A percentile compares a stretch with the other conserved stretches of the same genome.
phyloP scores from a whole-genome alignment of 1,284 basidiomycete species.

The Cutaneotrichosporon cavernicola region DNA sequence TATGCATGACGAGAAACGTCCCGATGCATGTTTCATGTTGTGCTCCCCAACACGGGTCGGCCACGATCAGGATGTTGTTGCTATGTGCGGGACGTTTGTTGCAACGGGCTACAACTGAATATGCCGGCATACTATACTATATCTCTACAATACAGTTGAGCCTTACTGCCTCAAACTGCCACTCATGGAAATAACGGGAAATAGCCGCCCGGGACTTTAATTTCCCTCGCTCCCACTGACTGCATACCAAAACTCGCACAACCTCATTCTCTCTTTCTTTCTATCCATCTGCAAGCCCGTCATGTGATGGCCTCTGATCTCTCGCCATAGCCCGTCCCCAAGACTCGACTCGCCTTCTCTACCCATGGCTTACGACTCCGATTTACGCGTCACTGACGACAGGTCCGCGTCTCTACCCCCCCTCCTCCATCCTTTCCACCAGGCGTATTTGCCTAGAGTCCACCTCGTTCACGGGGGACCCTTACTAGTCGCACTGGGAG shows the following conservation, averaged over 20 bases:
- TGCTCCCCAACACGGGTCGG: not conserved
- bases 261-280: not conserved
- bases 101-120: not conserved
- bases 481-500: slow-evolving; percentile 30
- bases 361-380: not conserved
- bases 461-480: slow-evolving; percentile 24
- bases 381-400: slow-evolving; percentile 5
- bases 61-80: not conserved
- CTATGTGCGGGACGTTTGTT: not conserved
- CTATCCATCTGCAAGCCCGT: not conserved
- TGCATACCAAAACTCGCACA: not conserved
- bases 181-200: not conserved
- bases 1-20: not conserved
- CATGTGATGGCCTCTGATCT: not conserved
- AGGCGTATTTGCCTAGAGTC: slow-evolving; percentile 30
- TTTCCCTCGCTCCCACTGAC: not conserved
- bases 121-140: not conserved
- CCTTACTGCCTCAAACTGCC: not conserved
- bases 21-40: not conserved
- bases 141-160: not conserved
- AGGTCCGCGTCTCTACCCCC: not conserved
- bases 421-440: slow-evolving; percentile 6
- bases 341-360: not conserved
- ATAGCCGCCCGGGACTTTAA: not conserved
- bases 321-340: not conserved